Percentiles rank a stretch among this genome's conserved stretches.
phyloP scores from a whole-genome alignment of 2,329 filamentous ascomycete genomes.

The Phyllachora maydis region DNA sequence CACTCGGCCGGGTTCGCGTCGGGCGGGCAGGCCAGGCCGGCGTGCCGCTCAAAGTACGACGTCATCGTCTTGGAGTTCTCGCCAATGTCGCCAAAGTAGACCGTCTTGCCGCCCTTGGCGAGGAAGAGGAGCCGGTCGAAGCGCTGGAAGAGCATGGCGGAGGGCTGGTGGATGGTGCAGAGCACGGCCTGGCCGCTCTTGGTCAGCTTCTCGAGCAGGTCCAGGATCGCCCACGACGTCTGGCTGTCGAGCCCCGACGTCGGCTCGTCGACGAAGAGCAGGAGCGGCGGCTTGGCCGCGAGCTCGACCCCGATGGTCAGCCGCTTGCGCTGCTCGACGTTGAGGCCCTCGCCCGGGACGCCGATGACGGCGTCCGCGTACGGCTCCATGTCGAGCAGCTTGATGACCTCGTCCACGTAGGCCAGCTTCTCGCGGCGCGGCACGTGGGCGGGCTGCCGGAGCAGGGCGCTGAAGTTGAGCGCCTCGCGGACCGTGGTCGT shows the following conservation, averaged over 20 bases:
- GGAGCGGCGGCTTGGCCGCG: slow-evolving; percentile 71
- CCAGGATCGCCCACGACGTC: slow-evolving; percentile 81
- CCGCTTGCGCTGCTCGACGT: slow-evolving; percentile 50
- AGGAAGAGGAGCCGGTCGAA: slow-evolving; percentile 70
- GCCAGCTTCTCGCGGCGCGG: slow-evolving; percentile 57
- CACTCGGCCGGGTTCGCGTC: slow-evolving; percentile 67
- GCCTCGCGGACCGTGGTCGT: slow-evolving; percentile 80
- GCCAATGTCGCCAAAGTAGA: slow-evolving; percentile 69
- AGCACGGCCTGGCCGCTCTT: slow-evolving; percentile 81
- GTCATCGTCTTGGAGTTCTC: slow-evolving; percentile 46
- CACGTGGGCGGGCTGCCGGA: slow-evolving; percentile 64
- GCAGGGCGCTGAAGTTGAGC: slow-evolving; percentile 64
- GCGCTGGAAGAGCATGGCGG: slow-evolving; percentile 80
- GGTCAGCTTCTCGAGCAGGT: slow-evolving; percentile 74
- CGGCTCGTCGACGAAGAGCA: slow-evolving; percentile 87
- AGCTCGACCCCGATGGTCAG: slow-evolving; percentile 93
- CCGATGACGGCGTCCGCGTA: slow-evolving; percentile 84
- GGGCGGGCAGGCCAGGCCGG: slow-evolving; percentile 39
- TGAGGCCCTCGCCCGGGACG: slow-evolving; percentile 71
- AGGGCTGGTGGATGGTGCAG: slow-evolving; percentile 97
- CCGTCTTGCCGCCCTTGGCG: slow-evolving; percentile 52
- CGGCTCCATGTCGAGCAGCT: slow-evolving; percentile 72
- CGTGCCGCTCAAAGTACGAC: slow-evolving; percentile 57
- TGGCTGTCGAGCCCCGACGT: slow-evolving; percentile 87
- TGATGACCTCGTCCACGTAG: slow-evolving; percentile 82